These are phyloP conservation scores for Saprolegnia diclina DNA, from an alignment of 352 stramenopile species.

Conservation along the genomic window DNA sequence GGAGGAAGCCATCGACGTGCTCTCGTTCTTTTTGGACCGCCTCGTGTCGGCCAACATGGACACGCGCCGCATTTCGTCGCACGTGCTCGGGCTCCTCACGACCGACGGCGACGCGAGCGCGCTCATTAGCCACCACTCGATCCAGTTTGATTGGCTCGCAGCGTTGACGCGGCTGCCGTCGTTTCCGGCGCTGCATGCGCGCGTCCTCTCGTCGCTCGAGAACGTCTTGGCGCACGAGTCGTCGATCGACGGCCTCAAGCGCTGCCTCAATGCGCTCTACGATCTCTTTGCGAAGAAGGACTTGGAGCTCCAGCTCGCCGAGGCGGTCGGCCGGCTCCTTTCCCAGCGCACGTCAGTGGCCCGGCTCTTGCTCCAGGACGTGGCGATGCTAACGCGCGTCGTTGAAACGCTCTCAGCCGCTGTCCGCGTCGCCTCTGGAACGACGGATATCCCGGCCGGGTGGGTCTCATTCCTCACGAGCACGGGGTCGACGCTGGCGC, in stretches of 20 bases:
- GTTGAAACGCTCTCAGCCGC: constrained; percentile 52
- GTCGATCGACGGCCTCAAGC: constrained; percentile 53
- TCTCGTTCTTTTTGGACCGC: constrained; percentile 69
- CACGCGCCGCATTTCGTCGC: constrained; percentile 53
- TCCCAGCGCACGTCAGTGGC: constrained; percentile 57
- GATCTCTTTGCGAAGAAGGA: constrained; percentile 39
- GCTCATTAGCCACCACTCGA: constrained; percentile 27
- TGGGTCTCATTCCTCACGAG: constrained; percentile 2
- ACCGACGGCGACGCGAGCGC: constrained; percentile 23
- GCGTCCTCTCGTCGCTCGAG: constrained; percentile 60
- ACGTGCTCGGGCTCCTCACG: constrained; percentile 61
- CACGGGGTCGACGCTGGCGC: background rate
- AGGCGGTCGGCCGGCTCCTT: constrained; percentile 61
- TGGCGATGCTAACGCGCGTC: constrained; percentile 58
- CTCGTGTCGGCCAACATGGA: constrained; percentile 46
- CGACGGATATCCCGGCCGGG: constrained; percentile 21
- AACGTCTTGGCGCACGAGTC: constrained; percentile 65
- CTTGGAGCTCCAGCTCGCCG: constrained; percentile 41
- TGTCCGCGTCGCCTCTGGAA: constrained; percentile 39
- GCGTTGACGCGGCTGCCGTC: constrained; percentile 61
- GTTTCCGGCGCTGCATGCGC: constrained; percentile 48
- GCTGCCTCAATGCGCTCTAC: constrained; percentile 62
- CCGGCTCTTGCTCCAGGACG: constrained; percentile 53
- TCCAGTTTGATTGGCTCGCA: constrained; percentile 67
- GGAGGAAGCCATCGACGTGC: constrained; percentile 30